A percentile compares a stretch with the other conserved stretches of the same genome.
These are phyloP conservation scores for Pyricularia sp. DNA, from an alignment of 2,329 filamentous ascomycete genomes.

Conservation along the genomic window DNA sequence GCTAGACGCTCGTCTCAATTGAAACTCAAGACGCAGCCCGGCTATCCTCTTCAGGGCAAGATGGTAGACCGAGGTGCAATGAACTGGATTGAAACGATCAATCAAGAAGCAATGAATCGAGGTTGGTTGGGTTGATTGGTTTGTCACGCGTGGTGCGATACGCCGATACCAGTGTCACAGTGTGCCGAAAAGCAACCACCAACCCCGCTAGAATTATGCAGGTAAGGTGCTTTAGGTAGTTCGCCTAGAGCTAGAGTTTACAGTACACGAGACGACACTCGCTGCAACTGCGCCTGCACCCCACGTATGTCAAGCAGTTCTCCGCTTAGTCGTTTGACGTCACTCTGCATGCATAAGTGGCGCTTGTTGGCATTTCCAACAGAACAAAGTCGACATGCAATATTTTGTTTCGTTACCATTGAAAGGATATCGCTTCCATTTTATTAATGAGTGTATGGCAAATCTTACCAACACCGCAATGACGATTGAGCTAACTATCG, in stretches of 20 bases:
- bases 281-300: neutral
- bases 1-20: neutral
- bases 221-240: neutral
- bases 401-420: neutral
- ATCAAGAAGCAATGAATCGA: neutral
- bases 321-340: neutral
- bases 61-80: neutral
- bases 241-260: neutral
- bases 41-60: no score
- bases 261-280: neutral
- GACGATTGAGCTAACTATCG: neutral
- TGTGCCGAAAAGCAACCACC: neutral
- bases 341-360: neutral
- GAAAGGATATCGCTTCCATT: neutral
- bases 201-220: neutral
- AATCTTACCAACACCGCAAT: neutral
- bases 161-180: neutral
- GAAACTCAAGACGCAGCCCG: neutral
- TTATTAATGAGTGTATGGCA: neutral
- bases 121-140: neutral
- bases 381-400: neutral
- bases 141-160: neutral
- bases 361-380: neutral
- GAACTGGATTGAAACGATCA: neutral
- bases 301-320: neutral